These are phyloP conservation scores for Phytophthora meadii DNA, from an alignment of 352 stramenopile species.

Conservation along the genomic window DNA sequence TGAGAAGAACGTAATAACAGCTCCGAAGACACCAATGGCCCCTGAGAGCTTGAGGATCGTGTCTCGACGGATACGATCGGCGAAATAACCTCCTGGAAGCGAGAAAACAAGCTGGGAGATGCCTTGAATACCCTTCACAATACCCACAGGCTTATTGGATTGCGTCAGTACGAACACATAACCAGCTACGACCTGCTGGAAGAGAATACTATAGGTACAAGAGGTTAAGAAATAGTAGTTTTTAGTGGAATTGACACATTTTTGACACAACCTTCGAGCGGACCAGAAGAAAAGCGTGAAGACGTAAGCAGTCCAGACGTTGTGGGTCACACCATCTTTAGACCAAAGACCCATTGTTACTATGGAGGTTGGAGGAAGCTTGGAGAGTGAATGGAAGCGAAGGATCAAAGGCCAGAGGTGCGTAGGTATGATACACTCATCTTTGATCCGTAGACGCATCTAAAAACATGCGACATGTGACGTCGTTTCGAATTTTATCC, in stretches of 20 bases:
- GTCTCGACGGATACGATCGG: constrained; percentile 74
- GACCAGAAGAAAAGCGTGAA: constrained; percentile 85
- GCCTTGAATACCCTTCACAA: constrained; percentile 85
- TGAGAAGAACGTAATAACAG: constrained; percentile 64
- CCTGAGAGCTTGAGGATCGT: constrained; percentile 70
- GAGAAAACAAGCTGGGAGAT: constrained; percentile 82
- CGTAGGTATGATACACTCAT: constrained; percentile 23
- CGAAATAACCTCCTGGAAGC: constrained; percentile 70
- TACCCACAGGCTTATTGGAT: constrained; percentile 79
- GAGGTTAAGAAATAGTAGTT: not conserved
- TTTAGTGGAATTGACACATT: not conserved
- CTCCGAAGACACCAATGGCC: constrained; percentile 50
- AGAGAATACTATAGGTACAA: constrained; percentile 60
- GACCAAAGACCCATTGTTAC: constrained; percentile 30
- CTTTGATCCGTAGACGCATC: constrained; percentile 2
- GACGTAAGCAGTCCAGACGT: constrained; percentile 71
- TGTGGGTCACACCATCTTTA: constrained; percentile 42
- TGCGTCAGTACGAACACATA: constrained; percentile 80
- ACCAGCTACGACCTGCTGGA: constrained; percentile 79
- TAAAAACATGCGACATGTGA: constrained; percentile 19
- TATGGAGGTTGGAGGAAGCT: not conserved
- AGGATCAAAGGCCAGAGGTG: constrained; percentile 6
- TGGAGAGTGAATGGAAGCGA: constrained; percentile 7
- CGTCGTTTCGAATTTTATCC: constrained; percentile 17
- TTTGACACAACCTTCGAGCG: constrained; percentile 49